phyloP scores from a whole-genome alignment of 352 stramenopile species.

The Phytopythium aichiense region DNA sequence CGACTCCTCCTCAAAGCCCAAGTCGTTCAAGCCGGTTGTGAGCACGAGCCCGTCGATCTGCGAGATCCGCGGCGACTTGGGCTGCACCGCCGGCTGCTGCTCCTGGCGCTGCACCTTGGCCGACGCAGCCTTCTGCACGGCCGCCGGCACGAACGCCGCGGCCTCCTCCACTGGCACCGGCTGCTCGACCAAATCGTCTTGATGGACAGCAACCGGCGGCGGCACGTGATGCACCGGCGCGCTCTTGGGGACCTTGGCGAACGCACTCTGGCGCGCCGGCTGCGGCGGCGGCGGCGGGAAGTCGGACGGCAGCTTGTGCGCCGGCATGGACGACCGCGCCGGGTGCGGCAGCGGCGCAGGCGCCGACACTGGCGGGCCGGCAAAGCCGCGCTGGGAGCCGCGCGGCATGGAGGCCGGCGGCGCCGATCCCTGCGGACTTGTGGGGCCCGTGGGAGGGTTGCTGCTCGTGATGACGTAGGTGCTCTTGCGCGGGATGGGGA shows the following conservation, averaged over 20 bases:
- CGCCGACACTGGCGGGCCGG: neutral
- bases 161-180: neutral
- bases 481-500: slow-evolving; percentile 46
- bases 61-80: neutral
- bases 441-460: slow-evolving; percentile 28
- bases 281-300: slow-evolving; percentile 21
- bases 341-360: slow-evolving; percentile 11
- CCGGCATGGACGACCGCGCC: slow-evolving; percentile 27
- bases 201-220: neutral
- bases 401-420: slow-evolving; percentile 26
- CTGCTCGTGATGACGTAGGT: slow-evolving; percentile 67
- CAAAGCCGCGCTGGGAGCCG: slow-evolving; percentile 19
- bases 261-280: slow-evolving; percentile 26
- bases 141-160: neutral
- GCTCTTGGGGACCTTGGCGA: slow-evolving; percentile 21
- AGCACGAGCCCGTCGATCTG: slow-evolving; percentile 36
- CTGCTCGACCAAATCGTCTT: neutral
- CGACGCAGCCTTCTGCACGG: neutral
- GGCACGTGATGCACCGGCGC: neutral
- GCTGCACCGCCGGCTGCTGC: neutral
- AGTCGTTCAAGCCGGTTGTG: slow-evolving; percentile 36
- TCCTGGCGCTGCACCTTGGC: neutral
- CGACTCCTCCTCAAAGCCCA: slow-evolving; percentile 44
- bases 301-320: slow-evolving; percentile 26
- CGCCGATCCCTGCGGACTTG: slow-evolving; percentile 55